Conservation (phyloP, 305 asterid species). For the Striga hermonthica region DNA sequence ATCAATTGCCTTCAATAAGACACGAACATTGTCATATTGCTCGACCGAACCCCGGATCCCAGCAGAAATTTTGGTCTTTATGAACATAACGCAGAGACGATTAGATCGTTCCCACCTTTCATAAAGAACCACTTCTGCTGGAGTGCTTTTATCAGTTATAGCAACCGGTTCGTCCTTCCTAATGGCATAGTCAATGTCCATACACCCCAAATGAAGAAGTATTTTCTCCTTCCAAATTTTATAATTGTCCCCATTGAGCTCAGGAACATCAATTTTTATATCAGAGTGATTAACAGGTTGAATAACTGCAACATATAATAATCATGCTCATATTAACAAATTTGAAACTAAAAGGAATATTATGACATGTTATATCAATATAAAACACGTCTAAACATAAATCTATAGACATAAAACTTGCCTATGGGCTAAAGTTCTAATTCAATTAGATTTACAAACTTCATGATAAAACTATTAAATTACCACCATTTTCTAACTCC, state of each 20-base stretch:
- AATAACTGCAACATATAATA: background rate
- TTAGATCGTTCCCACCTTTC: slow-evolving; percentile 4
- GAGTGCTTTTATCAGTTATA: background rate
- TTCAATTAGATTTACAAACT: background rate
- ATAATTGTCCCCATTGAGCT: background rate
- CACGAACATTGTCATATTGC: background rate
- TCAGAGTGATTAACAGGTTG: background rate
- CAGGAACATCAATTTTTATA: background rate
- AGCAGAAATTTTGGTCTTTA: background rate
- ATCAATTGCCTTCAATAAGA: background rate
- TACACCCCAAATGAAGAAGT: background rate
- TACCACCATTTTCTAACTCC: background rate
- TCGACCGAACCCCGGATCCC: background rate
- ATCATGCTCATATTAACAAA: background rate
- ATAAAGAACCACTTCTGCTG: slow-evolving; percentile 1
- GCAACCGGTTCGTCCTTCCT: background rate
- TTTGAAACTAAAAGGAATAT: background rate
- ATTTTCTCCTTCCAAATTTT: background rate
- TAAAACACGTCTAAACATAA: background rate
- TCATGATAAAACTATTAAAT: background rate
- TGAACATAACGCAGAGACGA: slow-evolving; percentile 3
- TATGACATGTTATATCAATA: background rate
- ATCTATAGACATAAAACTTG: slow-evolving; percentile 3
- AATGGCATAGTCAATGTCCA: slow-evolving; percentile 7
- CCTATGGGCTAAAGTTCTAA: background rate